Evolutionary conservation across 2,329 filamentous ascomycete species (phyloP).

Genomic region (Penicillium brevicompactum): DNA sequence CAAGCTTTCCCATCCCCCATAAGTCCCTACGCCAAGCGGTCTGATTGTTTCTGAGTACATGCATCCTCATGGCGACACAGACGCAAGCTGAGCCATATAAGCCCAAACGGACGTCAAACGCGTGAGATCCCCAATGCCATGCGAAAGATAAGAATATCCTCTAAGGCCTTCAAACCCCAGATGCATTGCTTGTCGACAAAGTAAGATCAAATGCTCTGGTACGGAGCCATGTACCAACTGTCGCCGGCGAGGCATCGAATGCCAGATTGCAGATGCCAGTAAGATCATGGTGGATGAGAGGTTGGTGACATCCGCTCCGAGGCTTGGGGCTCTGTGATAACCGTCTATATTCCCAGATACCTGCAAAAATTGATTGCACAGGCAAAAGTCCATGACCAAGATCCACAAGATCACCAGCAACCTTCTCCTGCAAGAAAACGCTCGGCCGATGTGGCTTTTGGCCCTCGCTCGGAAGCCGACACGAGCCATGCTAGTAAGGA

Average conservation of each 20-base stretch:
- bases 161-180: not conserved
- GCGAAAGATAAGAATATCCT: not conserved
- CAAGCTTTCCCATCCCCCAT: not conserved
- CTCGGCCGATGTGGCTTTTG: not conserved
- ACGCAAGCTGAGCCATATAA: not conserved
- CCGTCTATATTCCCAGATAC: not conserved
- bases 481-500: not conserved
- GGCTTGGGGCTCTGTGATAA: not conserved
- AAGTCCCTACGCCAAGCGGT: not conserved
- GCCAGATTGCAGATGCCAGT: not conserved
- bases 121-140: not conserved
- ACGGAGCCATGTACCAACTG: not conserved
- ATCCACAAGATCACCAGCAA: not conserved
- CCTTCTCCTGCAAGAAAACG: not conserved
- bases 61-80: not conserved
- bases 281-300: not conserved
- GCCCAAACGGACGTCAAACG: not conserved
- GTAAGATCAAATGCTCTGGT: not conserved
- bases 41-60: not conserved
- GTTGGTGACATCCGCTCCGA: not conserved
- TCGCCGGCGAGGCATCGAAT: not conserved
- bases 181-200: not conserved
- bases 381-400: not conserved
- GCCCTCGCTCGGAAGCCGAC: not conserved
- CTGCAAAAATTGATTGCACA: not conserved